Evolutionary conservation across 768 basidiomycete species (phyloP), one percentile per base, ranked within the genome.

Genomic region (Boletus vinaceobasis): DNA sequence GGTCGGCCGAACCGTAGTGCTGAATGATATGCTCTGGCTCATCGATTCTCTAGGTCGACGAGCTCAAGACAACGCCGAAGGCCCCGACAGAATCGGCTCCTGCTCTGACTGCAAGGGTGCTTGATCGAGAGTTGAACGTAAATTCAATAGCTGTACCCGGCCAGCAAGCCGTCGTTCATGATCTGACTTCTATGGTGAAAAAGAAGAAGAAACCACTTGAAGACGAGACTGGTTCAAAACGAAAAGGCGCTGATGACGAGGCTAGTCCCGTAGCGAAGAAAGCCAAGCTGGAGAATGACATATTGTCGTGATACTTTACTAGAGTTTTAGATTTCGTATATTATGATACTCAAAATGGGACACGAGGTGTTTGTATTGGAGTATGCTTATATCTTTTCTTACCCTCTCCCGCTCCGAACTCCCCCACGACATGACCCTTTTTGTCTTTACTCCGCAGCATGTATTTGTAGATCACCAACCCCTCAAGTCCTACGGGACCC

Each of bases 381-480:
- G 47, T 32, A 69, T 93, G 90, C 68, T 84, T 90, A 67, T 84
- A 98, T 62, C 73, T 74, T 70, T 83, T 90, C 73, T 87, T 87
- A 0, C 81, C 83, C 43, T 75, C 74, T 2, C 84, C 90, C 2
- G 70, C 69, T 15, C 90, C 93, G 70, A 93, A 95, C 64, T 97
- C 95, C 6, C 83, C 82, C 8, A 87, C 92, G n/a, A 90, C 73
- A 65, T 97, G 94, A 10, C 95, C 97, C 47, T 72, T 76, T 43
- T 76, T 77, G 45, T 75, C 85, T 61, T 76, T 83, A 71, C 93
- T 94, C 72, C 81, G 77, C 74, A 98, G 73, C 77, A 93, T 84
- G 71, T 98, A 99, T 75, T 98, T 98, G 79, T 99, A 98, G 54
- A 87, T 97, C 38, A 94, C 89, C 59, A 97, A 76, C 2, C 93